Conservation (phyloP, 148 eudicot species). For the Pharnaceum exiguum region DNA sequence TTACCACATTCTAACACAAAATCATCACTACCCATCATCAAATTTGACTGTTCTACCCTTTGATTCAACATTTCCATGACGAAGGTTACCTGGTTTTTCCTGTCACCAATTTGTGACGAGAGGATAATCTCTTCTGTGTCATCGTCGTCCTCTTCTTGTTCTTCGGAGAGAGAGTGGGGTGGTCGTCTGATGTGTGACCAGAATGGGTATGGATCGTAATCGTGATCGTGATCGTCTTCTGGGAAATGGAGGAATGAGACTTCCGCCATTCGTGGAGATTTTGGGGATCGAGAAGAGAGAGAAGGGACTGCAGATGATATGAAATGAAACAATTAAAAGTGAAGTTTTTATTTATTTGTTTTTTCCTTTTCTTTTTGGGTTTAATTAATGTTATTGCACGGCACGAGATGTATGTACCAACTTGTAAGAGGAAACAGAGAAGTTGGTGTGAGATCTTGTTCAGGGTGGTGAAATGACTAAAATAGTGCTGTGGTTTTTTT, state of each 20-base stretch:
- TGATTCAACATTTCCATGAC: slow-evolving; percentile 50
- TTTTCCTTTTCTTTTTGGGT: too few species aligned
- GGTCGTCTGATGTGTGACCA: slow-evolving; percentile 19
- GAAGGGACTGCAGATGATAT: not conserved
- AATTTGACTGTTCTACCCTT: slow-evolving; percentile 47
- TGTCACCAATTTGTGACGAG: slow-evolving; percentile 18
- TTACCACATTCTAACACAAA: slow-evolving; percentile 16
- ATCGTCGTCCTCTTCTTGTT: not conserved
- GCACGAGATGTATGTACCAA: too few species aligned
- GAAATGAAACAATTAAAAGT: not conserved
- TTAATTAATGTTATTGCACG: too few species aligned
- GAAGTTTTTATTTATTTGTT: not conserved
- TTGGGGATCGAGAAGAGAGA: not conserved
- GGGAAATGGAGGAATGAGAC: slow-evolving; percentile 31
- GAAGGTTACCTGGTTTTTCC: slow-evolving; percentile 55
- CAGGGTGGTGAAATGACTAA: too few species aligned
- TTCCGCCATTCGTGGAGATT: slow-evolving; percentile 43
- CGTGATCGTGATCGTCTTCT: slow-evolving; percentile 30
- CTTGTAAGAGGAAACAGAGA: too few species aligned
- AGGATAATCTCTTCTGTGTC: too few species aligned
- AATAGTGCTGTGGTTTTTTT: too few species aligned
- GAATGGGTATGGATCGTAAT: slow-evolving; percentile 29
- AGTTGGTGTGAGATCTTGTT: too few species aligned
- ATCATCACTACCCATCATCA: slow-evolving; percentile 1
- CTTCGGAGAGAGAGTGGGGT: not conserved